These are phyloP conservation scores for Pseudocercospora musae DNA, from an alignment of 2,329 filamentous ascomycete genomes.

Conservation along the genomic window DNA sequence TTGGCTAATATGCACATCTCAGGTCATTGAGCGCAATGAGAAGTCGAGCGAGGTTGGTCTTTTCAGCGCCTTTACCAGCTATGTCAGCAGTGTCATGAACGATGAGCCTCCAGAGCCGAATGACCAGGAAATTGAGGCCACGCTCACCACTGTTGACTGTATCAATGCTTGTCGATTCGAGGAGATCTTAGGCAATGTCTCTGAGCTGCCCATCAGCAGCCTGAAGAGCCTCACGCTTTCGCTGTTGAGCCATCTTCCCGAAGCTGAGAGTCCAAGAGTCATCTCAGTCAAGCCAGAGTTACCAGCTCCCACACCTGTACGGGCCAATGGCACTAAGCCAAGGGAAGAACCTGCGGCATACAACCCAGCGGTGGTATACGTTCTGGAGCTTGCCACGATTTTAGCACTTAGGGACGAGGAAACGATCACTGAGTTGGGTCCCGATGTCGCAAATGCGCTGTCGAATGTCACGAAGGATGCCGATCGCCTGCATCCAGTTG, in stretches of 20 bases:
- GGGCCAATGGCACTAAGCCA: conserved; percentile 57
- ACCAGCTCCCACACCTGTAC: conserved; percentile 57
- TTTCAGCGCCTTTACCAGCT: conserved; percentile 91
- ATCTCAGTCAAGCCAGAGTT: conserved; percentile 89
- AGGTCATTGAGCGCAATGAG: conserved; percentile 78
- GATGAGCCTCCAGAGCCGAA: conserved; percentile 97
- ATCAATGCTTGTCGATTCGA: conserved; percentile 84
- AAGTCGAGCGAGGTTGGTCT: conserved; percentile 77
- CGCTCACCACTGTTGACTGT: conserved; percentile 89
- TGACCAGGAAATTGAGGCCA: conserved; percentile 94
- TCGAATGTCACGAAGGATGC: conserved; percentile 78
- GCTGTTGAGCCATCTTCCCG: conserved; percentile 79
- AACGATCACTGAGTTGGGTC: conserved; percentile 70
- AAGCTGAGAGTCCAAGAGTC: conserved; percentile 70
- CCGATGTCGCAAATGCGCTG: conserved; percentile 74
- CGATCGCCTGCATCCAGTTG: conserved; percentile 73
- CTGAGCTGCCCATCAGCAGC: conserved; percentile 59
- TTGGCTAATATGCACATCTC: neutral
- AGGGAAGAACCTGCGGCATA: conserved; percentile 63
- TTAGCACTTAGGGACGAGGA: conserved; percentile 72
- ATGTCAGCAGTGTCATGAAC: conserved; percentile 97
- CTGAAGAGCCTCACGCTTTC: conserved; percentile 65
- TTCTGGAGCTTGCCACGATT: conserved; percentile 86
- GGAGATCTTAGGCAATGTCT: conserved; percentile 78
- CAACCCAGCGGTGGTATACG: conserved; percentile 80